Evolutionary conservation across 2,329 filamentous ascomycete genomes (phyloP).

Genomic region (Chaetomium globosum): DNA sequence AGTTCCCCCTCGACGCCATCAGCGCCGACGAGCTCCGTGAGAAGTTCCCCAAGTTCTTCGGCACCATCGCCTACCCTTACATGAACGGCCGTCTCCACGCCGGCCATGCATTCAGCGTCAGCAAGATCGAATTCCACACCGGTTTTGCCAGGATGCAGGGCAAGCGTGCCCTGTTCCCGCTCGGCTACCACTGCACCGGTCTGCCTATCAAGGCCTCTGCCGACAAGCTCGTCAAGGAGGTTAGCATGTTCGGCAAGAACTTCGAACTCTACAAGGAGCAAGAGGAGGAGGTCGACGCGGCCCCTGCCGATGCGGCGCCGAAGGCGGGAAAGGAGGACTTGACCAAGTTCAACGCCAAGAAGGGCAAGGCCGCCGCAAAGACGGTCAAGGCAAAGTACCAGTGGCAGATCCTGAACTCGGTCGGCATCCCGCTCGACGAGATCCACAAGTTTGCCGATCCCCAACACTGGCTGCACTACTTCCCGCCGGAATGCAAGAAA

Average conservation of each 20-base stretch:
- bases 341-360: conserved; percentile 89
- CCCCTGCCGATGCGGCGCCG: conserved; percentile 53
- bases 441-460: conserved; percentile 93
- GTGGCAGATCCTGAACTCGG: conserved; percentile 84
- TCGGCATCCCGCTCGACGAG: conserved; percentile 83
- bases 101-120: conserved; percentile 88
- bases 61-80: conserved; percentile 63
- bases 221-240: conserved; percentile 89
- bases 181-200: conserved; percentile 94
- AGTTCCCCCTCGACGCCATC: conserved; percentile 75
- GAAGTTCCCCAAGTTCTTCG: conserved; percentile 89
- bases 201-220: conserved; percentile 98
- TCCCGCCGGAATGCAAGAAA: conserved; percentile 76
- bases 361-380: conserved; percentile 89
- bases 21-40: conserved; percentile 73
- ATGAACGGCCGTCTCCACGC: conserved; percentile 90
- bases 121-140: conserved; percentile 89
- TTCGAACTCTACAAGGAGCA: conserved; percentile 77
- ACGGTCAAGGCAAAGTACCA: conserved; percentile 93
- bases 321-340: conserved; percentile 72
- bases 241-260: conserved; percentile 82
- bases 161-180: conserved; percentile 82
- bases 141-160: conserved; percentile 90
- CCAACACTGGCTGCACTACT: conserved; percentile 74
- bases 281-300: conserved; percentile 56